Evolutionary conservation across 2,329 filamentous ascomycete species (phyloP).

Genomic region (Hymenotorrendiella dingleyae): DNA sequence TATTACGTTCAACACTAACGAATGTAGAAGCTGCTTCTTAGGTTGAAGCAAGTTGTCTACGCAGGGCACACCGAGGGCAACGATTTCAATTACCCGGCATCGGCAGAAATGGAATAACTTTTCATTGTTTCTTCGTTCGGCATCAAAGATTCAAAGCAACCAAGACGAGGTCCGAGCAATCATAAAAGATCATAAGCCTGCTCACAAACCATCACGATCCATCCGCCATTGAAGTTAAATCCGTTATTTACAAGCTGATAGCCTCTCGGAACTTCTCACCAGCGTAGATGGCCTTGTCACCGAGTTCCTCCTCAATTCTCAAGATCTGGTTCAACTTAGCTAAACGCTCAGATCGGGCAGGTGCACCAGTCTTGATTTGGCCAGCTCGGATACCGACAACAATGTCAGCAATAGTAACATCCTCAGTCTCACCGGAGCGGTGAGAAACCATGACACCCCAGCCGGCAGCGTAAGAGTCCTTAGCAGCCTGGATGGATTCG

Average conservation of each 20-base stretch:
- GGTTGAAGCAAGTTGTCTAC: no score
- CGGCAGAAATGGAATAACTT: conserved; percentile 18
- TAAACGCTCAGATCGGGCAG: conserved; percentile 92
- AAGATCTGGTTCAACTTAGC: conserved; percentile 99
- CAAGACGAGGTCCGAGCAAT: conserved; percentile 8
- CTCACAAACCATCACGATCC: conserved; percentile 8
- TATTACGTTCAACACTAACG: no score
- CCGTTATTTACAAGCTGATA: conserved; percentile 67
- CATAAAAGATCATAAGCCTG: conserved; percentile 6
- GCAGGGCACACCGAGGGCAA: no score
- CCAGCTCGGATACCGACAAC: conserved; percentile 93
- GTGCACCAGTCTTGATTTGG: conserved; percentile 98
- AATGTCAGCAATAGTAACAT: conserved; percentile 98
- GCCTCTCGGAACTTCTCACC: conserved; percentile 87
- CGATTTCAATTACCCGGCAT: no score
- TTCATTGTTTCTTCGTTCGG: conserved; percentile 14
- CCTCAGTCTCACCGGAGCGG: conserved; percentile 98
- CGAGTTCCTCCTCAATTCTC: conserved; percentile 98
- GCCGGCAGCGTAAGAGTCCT: conserved; percentile 90
- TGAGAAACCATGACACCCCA: conserved; percentile 99
- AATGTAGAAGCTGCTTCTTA: no score
- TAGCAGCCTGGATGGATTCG: conserved; percentile 98
- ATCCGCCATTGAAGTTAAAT: not conserved
- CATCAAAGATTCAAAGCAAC: conserved; percentile 1
- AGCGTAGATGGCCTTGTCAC: conserved; percentile 84